Conservation (phyloP, 1,139 yeast genomes). For the Geotrichum siamense region DNA sequence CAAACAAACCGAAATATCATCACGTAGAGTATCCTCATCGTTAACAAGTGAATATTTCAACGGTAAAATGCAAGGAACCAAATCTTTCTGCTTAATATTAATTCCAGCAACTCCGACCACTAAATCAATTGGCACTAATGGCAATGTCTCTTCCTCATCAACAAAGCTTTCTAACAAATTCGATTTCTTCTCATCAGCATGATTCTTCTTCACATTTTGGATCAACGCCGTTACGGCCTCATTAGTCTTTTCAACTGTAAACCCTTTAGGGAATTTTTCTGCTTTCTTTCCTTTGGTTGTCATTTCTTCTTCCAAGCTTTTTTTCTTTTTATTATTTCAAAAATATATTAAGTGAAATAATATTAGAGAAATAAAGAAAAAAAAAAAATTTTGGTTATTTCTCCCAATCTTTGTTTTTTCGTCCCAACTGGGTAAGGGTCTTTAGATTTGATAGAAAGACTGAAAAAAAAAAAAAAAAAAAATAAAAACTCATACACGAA, state of each 20-base stretch:
- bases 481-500: too few species aligned
- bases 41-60: conserved; percentile 47
- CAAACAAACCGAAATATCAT: conserved; percentile 47
- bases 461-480: too few species aligned
- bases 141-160: conserved; percentile 30
- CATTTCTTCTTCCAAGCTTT: conserved; percentile 2
- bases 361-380: too few species aligned
- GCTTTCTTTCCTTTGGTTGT: too few species aligned
- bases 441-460: too few species aligned
- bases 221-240: conserved; percentile 36
- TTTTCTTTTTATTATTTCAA: conserved; percentile 1
- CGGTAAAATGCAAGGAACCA: conserved; percentile 63
- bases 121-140: conserved; percentile 39
- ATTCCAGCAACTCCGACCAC: conserved; percentile 61
- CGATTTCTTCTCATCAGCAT: conserved; percentile 22
- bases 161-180: conserved; percentile 52
- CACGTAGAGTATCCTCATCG: conserved; percentile 36
- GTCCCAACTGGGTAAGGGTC: conserved; percentile 9
- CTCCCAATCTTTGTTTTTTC: too few species aligned
- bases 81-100: conserved; percentile 52
- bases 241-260: conserved; percentile 23
- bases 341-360: conserved; percentile 7
- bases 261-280: conserved; percentile 7
- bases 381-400: too few species aligned
- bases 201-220: conserved; percentile 26